Evolutionary conservation across 2,329 filamentous ascomycete species (phyloP).

Genomic region (Diaporthe vexans): DNA sequence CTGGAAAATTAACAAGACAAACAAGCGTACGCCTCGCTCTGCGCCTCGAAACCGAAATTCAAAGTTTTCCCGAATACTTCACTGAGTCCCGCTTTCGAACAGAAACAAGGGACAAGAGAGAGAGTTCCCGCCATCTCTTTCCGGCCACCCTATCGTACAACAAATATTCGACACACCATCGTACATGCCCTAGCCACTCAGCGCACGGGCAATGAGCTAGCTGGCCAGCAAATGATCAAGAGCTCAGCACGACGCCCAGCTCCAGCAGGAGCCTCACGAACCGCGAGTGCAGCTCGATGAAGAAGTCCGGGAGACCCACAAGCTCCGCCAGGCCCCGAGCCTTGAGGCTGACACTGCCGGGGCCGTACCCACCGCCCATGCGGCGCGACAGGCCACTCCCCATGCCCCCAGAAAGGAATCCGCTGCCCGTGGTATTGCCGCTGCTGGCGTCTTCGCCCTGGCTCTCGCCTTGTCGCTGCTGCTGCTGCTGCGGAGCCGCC

Average conservation of each 20-base stretch:
- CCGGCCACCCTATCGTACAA: slow-evolving; percentile 3
- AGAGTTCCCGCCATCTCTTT: not conserved
- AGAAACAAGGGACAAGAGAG: not conserved
- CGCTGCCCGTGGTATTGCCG: slow-evolving; percentile 62
- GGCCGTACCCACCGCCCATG: slow-evolving; percentile 68
- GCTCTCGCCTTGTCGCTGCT: slow-evolving; percentile 47
- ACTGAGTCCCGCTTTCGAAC: not conserved
- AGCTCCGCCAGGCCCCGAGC: slow-evolving; percentile 75
- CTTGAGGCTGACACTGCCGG: slow-evolving; percentile 64
- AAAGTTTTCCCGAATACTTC: not conserved
- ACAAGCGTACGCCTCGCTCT: slow-evolving; percentile 26
- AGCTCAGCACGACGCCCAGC: slow-evolving; percentile 67
- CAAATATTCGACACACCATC: slow-evolving; percentile 8
- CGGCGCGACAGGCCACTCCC: slow-evolving; percentile 68
- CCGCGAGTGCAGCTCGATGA: slow-evolving; percentile 74
- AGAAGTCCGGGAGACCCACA: slow-evolving; percentile 76
- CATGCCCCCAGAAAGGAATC: slow-evolving; percentile 68
- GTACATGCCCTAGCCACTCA: not conserved
- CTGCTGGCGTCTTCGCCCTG: slow-evolving; percentile 26
- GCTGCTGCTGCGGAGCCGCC: slow-evolving; percentile 47
- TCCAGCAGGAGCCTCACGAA: slow-evolving; percentile 76
- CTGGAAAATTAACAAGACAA: not conserved
- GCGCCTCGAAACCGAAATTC: not conserved
- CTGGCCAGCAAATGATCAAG: slow-evolving; percentile 49
- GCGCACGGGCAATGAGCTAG: too few relatives aligned